Evolutionary conservation across 1,139 yeast genomes (phyloP).

Genomic region (Scheffersomyces segobiensis): DNA sequence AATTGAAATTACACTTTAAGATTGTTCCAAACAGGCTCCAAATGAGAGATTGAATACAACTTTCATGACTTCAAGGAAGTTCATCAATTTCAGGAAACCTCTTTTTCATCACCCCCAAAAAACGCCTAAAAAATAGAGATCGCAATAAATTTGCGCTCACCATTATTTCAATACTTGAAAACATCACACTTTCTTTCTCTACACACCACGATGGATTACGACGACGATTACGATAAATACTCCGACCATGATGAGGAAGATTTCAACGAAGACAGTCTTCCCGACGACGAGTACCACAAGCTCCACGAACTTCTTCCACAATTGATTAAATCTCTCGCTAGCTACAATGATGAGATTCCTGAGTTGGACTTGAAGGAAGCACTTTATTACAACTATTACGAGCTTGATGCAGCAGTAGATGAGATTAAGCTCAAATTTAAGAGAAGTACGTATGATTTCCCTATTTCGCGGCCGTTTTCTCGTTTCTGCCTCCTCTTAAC

Average conservation of each 20-base stretch:
- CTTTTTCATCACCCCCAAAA: background rate
- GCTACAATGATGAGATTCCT: slow-evolving; percentile 46
- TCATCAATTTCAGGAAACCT: too few species aligned
- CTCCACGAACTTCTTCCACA: slow-evolving; percentile 44
- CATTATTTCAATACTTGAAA: background rate
- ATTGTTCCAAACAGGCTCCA: background rate
- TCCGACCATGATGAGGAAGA: slow-evolving; percentile 28
- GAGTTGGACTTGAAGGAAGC: slow-evolving; percentile 60
- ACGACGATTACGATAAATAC: slow-evolving; percentile 49
- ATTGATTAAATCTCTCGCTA: slow-evolving; percentile 33
- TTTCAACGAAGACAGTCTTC: slow-evolving; percentile 43
- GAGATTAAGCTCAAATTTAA: slow-evolving; percentile 50
- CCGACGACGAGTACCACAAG: slow-evolving; percentile 51
- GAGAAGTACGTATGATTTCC: slow-evolving; percentile 41
- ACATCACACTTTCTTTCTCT: background rate
- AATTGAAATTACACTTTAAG: background rate
- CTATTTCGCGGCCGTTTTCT: background rate
- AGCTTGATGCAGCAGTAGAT: slow-evolving; percentile 50
- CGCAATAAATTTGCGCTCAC: background rate
- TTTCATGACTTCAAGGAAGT: too few species aligned
- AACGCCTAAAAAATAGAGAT: background rate
- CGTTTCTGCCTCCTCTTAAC: slow-evolving; percentile 1
- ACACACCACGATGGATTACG: slow-evolving; percentile 15
- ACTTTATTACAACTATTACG: slow-evolving; percentile 61
- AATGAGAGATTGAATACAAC: background rate